Evolutionary conservation across 2,329 filamentous ascomycete genomes (phyloP).

Genomic region (Claviceps sp.): DNA sequence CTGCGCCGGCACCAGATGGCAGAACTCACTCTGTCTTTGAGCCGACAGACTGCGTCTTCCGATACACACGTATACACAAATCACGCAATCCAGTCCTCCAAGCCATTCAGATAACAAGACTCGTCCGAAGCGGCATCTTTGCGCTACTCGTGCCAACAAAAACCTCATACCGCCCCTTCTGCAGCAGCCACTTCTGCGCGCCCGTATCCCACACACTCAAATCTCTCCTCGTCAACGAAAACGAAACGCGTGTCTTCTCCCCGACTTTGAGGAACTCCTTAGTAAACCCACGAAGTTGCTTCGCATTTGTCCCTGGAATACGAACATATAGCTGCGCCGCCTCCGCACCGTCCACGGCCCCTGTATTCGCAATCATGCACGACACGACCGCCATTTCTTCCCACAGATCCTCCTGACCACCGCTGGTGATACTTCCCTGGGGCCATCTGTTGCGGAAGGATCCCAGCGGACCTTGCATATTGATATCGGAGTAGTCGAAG

Average conservation of each 20-base stretch:
- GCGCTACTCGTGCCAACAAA: conserved; percentile 35
- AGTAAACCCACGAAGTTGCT: conserved; percentile 52
- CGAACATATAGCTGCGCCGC: conserved; percentile 37
- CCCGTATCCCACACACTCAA: conserved; percentile 52
- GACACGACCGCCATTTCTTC: conserved; percentile 27
- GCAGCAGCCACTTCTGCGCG: conserved; percentile 47
- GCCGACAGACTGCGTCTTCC: neutral
- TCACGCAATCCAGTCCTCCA: neutral
- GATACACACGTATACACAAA: neutral
- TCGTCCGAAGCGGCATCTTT: conserved; percentile 30
- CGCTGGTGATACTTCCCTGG: conserved; percentile 25
- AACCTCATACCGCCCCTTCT: conserved; percentile 28
- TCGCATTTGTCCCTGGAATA: conserved; percentile 32
- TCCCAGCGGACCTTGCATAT: conserved; percentile 15
- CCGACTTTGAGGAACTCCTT: conserved; percentile 40
- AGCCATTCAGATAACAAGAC: conserved; percentile 19
- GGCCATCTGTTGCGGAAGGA: conserved; percentile 22
- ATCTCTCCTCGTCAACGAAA: conserved; percentile 48
- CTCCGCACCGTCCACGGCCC: conserved; percentile 28
- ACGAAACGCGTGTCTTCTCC: conserved; percentile 29
- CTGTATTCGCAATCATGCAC: conserved; percentile 29
- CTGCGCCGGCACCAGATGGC: no score
- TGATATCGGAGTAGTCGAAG: conserved; percentile 33
- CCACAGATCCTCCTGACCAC: conserved; percentile 35
- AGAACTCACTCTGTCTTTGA: no score